Percentiles rank a stretch among this genome's conserved stretches.
phyloP scores from a whole-genome alignment of 345 rosid species.

The Eucalyptus curtisii region DNA sequence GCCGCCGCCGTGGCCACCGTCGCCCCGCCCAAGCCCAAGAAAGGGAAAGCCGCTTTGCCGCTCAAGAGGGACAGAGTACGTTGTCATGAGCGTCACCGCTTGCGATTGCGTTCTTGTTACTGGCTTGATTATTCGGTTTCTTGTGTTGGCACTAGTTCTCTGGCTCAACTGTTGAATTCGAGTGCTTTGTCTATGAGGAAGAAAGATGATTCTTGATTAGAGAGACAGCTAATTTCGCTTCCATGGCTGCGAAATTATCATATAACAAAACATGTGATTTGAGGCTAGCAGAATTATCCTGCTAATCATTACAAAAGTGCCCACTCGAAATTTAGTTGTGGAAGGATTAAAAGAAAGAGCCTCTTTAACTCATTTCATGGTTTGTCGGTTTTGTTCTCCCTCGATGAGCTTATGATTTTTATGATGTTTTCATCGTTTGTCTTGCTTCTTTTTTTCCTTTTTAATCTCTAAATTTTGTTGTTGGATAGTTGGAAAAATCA shows the following conservation, averaged over 20 bases:
- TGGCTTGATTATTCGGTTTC: neutral
- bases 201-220: neutral
- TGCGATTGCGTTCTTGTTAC: neutral
- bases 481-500: neutral
- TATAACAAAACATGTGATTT: neutral
- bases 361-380: neutral
- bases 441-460: neutral
- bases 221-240: neutral
- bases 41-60: constrained; percentile 74
- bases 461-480: neutral
- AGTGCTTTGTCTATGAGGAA: neutral
- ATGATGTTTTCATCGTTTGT: neutral
- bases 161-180: neutral
- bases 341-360: neutral
- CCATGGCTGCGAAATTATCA: neutral
- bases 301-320: neutral
- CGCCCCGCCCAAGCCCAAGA: constrained; percentile 60
- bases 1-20: constrained; percentile 6
- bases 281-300: neutral
- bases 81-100: neutral
- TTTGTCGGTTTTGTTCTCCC: neutral
- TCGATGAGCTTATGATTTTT: neutral
- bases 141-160: neutral
- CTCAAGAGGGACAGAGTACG: constrained; percentile 86
- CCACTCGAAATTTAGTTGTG: neutral